Base-by-base conservation (phyloP, 2,329 filamentous ascomycete genomes). In the Xylaria sp. region DNA sequence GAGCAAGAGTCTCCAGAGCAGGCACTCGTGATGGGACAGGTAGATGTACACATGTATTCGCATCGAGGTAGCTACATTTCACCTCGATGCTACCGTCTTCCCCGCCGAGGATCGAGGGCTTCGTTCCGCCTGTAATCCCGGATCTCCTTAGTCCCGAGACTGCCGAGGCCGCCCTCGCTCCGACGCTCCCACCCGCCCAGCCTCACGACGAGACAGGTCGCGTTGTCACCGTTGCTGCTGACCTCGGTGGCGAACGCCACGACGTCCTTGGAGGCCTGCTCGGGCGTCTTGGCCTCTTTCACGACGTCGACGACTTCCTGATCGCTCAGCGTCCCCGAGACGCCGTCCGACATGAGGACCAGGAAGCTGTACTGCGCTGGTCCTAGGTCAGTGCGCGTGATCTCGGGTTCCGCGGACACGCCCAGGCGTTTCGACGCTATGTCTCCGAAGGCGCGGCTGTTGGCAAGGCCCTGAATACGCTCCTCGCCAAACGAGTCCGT, bases 401-500 rank as follows among this genome's bases (percentile, higher is more conserved):
- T 89, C 77, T 98, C 94, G 0, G 96, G 96, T 80, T 99, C 96
- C 1, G 96, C 96, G 4, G 92, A 94, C 13, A 99, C 95, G 33
- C 96, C 96, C 61, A 98, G 91, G 62, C 95, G 92, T 81, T 99
- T 99, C 66, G 90, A 93, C 40, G 88, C 87, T 81, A 97, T 93
- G 82, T 99, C 96, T 31, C 96, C 96, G 78, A 99, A 98, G 4
- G 96, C 88, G 36, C 96, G 92, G 38, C 93, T 97, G 81, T 99
- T 99, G 74, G 96, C 96, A 0, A 99, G 86, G 0, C 96, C 95
- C 15, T 90, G 90, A 80, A 99, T 96, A 74, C 96, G 93, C 81
- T 98, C 94, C 81, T 99, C 96, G 77, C 96, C 96, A 79, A 99
- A 99, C 40, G 93, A 97, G 81, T 99, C 96, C 0, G 95, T 96